Conservation (phyloP, 2,329 filamentous ascomycete genomes). For the Xylariaceae sp. region DNA sequence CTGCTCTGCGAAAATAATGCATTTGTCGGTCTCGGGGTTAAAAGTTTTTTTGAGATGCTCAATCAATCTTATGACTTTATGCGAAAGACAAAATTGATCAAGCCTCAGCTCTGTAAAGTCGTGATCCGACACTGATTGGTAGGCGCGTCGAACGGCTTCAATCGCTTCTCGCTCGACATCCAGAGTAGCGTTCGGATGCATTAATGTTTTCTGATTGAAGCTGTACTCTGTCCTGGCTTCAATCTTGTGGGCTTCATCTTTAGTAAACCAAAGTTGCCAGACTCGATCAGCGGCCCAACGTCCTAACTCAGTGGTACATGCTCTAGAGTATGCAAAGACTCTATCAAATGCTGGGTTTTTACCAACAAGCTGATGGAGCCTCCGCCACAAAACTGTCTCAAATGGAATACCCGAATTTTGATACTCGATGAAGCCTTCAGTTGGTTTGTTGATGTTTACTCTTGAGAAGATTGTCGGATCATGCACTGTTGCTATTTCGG, state of each 20-base stretch:
- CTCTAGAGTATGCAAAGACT: constrained; percentile 54
- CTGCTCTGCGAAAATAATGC: constrained; percentile 83
- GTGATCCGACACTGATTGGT: constrained; percentile 49
- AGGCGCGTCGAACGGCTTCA: constrained; percentile 51
- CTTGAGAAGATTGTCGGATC: constrained; percentile 52
- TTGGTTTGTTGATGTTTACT: constrained; percentile 49
- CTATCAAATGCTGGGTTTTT: constrained; percentile 44
- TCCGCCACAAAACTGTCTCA: constrained; percentile 59
- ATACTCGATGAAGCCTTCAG: constrained; percentile 54
- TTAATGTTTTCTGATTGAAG: constrained; percentile 29
- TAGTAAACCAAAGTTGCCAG: constrained; percentile 65
- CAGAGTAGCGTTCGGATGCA: constrained; percentile 22
- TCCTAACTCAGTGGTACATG: constrained; percentile 63
- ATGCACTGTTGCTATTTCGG: constrained; percentile 70
- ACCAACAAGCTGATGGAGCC: constrained; percentile 44
- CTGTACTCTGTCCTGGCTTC: constrained; percentile 48
- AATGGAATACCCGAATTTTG: constrained; percentile 43
- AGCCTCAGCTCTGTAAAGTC: constrained; percentile 36
- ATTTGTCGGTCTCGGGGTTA: constrained; percentile 52
- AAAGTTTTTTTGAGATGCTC: constrained; percentile 60
- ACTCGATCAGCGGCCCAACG: constrained; percentile 79
- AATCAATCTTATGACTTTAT: constrained; percentile 64
- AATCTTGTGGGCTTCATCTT: constrained; percentile 56
- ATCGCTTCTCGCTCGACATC: constrained; percentile 39
- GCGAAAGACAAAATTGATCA: constrained; percentile 49